Conservation (phyloP, 2,329 filamentous ascomycete genomes). For the Penicillium sp. region DNA sequence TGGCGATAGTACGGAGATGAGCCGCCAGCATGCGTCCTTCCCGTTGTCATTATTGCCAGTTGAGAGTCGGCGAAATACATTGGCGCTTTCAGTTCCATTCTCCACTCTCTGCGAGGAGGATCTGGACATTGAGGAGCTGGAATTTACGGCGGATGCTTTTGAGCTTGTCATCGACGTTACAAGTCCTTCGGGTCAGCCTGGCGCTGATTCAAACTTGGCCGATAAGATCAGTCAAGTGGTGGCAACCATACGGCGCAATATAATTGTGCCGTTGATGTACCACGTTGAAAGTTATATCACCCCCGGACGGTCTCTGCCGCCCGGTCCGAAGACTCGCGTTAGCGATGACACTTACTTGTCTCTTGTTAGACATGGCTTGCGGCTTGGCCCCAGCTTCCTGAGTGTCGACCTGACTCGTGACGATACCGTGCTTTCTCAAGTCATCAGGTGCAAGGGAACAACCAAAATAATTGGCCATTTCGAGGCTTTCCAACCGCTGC, state of each 20-base stretch:
- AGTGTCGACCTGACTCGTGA: conserved; percentile 64
- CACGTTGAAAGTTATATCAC: conserved; percentile 47
- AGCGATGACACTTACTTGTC: conserved; percentile 53
- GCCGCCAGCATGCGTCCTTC: conserved; percentile 51
- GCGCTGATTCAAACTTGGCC: conserved; percentile 41
- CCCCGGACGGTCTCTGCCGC: conserved; percentile 22
- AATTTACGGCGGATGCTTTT: conserved; percentile 68
- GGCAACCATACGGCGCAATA: conserved; percentile 63
- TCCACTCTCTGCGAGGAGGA: conserved; percentile 57
- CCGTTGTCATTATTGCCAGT: conserved; percentile 64
- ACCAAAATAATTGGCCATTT: conserved; percentile 66
- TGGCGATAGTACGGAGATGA: conserved; percentile 34
- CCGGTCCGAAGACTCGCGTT: conserved; percentile 29
- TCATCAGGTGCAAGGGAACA: conserved; percentile 55
- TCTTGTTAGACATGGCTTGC: conserved; percentile 61
- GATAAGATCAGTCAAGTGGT: conserved; percentile 60
- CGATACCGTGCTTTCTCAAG: conserved; percentile 52
- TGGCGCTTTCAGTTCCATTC: conserved; percentile 64
- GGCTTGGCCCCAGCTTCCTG: conserved; percentile 64
- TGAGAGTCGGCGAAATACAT: conserved; percentile 65
- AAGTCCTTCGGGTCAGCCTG: conserved; percentile 31
- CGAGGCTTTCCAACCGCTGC: conserved; percentile 43
- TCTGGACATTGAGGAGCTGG: conserved; percentile 65
- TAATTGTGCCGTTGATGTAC: conserved; percentile 61
- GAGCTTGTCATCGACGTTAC: conserved; percentile 58